Evolutionary conservation across 2,329 filamentous ascomycete species (phyloP), one percentile per base, ranked within the genome.

Genomic region (Colletotrichum musae): DNA sequence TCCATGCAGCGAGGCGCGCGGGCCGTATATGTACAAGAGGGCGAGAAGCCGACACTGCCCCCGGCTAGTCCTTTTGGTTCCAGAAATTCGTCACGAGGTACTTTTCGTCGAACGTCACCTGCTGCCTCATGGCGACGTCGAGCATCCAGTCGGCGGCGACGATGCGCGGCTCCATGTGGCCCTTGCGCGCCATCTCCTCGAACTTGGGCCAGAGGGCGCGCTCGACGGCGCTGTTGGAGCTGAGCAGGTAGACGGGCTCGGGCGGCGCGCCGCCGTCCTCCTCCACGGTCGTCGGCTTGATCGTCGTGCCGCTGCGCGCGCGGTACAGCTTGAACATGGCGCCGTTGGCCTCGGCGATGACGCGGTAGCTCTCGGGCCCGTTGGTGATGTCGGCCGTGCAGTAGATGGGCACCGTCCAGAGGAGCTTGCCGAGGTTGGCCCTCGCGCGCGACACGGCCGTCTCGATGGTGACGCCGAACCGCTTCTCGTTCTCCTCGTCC

Each of bases 131-230:
- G 5, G 94, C 94, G 69, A 94, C 91, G 76, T 95, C 92, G 66
- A 99, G 83, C 74, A 99, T 80, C 96, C 96, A 99, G 77, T 99
- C 95, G 3, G 93, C 89, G 54, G 88, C 88, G 26, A 98, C 94
- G 48, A 99, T 91, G 61, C 93, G 87, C 3, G 95, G 92, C 73
- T 91, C 87, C 87, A 95, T 94, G 76, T 93, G 91, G 52, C 93
- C 91, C 73, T 91, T 92, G 71, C 86, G 83, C 2, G 93, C 95
- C 88, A 97, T 91, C 59, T 93, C 89, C 64, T 89, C 86, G 79
- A 99, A 99, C 69, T 90, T 90, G 15, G 86, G 83, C 94, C 95
- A 98, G 64, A 97, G 81, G 72, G 88, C 87, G 77, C 87, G 87
- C 78, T 98, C 95, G 2, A 90, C 87, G 9, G 85, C 77, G 56